Conservation (phyloP, 257 asterid species). For the Fraxinus excelsior region DNA sequence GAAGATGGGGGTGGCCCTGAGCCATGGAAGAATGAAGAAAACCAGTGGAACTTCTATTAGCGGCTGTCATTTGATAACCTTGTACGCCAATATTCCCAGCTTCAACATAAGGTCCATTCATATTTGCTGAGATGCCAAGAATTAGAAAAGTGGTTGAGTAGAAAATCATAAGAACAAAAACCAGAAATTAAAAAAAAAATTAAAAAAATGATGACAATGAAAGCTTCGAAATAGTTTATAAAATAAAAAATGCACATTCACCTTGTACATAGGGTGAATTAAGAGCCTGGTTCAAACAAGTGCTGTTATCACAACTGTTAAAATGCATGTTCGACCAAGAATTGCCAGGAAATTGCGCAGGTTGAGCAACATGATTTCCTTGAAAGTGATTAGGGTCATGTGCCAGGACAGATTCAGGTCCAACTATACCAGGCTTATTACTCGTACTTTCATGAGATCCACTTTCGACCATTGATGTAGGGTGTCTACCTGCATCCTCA, state of each 20-base stretch:
- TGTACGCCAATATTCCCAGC: conserved; percentile 48
- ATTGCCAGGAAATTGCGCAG: conserved; percentile 56
- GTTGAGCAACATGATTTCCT: conserved; percentile 57
- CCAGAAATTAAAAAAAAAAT: conserved; percentile 14
- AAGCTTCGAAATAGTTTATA: conserved; percentile 2
- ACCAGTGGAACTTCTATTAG: conserved; percentile 38
- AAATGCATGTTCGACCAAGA: conserved; percentile 64
- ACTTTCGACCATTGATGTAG: conserved; percentile 29
- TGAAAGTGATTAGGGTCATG: conserved; percentile 46
- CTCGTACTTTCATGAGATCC: conserved; percentile 42
- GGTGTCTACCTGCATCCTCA: conserved; percentile 42
- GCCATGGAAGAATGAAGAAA: conserved; percentile 47
- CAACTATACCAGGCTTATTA: conserved; percentile 43
- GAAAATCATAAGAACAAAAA: conserved; percentile 9
- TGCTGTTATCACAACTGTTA: conserved; percentile 47
- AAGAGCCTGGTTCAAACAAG: conserved; percentile 65
- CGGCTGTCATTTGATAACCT: conserved; percentile 50
- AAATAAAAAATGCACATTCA: conserved; percentile 21
- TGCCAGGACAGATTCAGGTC: conserved; percentile 43
- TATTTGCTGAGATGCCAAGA: conserved; percentile 31
- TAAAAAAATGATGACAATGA: neutral
- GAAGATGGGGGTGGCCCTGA: conserved; percentile 47
- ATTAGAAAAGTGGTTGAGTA: conserved; percentile 17
- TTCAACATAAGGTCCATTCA: conserved; percentile 44
- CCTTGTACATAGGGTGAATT: conserved; percentile 44